Evolutionary conservation across 179 eudicot genomes (phyloP).

Genomic region (Heliamphora pulchella): DNA sequence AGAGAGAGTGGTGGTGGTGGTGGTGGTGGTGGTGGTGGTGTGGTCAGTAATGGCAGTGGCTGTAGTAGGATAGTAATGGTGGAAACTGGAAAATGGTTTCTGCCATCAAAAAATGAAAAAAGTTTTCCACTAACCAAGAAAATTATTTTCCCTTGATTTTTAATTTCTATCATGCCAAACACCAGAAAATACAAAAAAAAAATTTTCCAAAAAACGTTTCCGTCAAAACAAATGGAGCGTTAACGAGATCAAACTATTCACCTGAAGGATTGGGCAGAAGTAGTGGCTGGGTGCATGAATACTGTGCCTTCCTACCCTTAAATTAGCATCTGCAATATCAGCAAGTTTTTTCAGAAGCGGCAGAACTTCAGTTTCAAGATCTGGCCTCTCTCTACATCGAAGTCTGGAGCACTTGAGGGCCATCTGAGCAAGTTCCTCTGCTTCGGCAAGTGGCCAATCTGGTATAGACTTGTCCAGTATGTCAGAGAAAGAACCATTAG

Average conservation of each 20-base stretch:
- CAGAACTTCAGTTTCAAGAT: conserved; percentile 49
- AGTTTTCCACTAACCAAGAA: too few relatives aligned
- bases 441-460: conserved; percentile 50
- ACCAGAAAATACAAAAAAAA: too few relatives aligned
- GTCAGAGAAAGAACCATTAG: conserved; percentile 24
- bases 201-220: too few relatives aligned
- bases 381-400: conserved; percentile 57
- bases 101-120: too few relatives aligned
- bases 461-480: conserved; percentile 38
- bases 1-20: too few relatives aligned
- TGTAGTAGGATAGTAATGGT: too few relatives aligned
- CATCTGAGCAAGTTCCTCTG: conserved; percentile 35
- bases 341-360: conserved; percentile 41
- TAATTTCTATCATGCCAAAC: too few relatives aligned
- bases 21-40: too few relatives aligned
- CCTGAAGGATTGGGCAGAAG: conserved; percentile 63
- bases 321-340: conserved; percentile 35
- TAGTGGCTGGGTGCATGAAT: conserved; percentile 37
- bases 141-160: too few relatives aligned
- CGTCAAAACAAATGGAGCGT: not conserved
- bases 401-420: conserved; percentile 44
- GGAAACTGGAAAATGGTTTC: too few relatives aligned
- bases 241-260: conserved; percentile 12
- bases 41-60: too few relatives aligned
- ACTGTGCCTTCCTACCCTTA: conserved; percentile 14